Evolutionary conservation across 805 yeast genomes (phyloP).

Genomic region (Yarrowia keelungensis): DNA sequence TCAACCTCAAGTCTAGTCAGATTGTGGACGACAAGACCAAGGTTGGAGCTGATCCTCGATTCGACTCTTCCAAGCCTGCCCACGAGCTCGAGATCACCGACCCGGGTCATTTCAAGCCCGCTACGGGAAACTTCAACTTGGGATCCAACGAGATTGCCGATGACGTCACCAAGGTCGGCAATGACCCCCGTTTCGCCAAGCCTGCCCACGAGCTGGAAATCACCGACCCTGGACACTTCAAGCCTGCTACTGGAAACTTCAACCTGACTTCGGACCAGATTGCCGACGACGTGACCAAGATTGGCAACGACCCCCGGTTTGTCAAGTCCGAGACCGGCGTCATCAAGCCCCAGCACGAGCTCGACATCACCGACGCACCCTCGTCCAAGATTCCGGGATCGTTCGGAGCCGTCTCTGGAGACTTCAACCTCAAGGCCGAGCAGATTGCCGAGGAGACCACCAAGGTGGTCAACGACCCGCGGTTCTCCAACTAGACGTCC

Average conservation of each 20-base stretch:
- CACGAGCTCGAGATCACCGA: background rate
- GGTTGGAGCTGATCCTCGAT: no score
- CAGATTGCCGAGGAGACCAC: constrained; percentile 1
- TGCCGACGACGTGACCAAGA: constrained; percentile 9
- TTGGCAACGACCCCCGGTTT: constrained; percentile 13
- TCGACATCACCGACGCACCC: constrained; percentile 5
- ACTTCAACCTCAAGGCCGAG: constrained; percentile 9
- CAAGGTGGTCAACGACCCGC: background rate
- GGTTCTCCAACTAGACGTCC: background rate
- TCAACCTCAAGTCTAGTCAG: no score
- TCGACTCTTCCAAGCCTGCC: background rate
- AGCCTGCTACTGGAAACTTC: background rate
- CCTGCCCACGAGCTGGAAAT: background rate
- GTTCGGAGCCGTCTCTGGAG: background rate
- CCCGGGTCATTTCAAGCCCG: background rate
- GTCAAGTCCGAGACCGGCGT: background rate
- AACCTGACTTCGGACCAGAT: background rate
- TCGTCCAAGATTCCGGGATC: constrained; percentile 1
- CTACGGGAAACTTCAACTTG: background rate
- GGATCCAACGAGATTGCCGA: background rate
- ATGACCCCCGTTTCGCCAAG: constrained; percentile 2
- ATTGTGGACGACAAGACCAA: no score
- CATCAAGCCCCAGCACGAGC: constrained; percentile 7
- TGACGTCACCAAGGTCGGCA: constrained; percentile 1
- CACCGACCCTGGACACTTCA: background rate